A percentile compares a stretch with the other conserved stretches of the same genome.
Evolutionary conservation across 2,329 filamentous ascomycete genomes (phyloP).

Genomic region (Venturia oleaginea): DNA sequence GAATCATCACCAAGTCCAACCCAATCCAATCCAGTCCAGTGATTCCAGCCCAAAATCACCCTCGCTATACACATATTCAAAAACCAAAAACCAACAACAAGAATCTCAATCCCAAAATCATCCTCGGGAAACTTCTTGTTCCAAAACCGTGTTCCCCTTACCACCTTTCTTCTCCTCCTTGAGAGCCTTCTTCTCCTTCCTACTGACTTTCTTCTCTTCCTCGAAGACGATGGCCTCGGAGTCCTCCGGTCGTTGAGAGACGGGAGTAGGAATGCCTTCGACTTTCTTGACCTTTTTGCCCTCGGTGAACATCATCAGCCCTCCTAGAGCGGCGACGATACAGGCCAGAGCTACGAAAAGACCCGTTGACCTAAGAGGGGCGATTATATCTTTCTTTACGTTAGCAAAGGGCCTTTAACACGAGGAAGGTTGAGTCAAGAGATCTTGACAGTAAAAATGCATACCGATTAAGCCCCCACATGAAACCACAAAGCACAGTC

Average conservation of each 20-base stretch:
- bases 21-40: no score
- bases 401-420: neutral
- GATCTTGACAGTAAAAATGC: no score
- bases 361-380: slow-evolving; percentile 72
- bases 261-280: slow-evolving; percentile 48
- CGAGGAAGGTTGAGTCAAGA: no score
- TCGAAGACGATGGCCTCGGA: neutral
- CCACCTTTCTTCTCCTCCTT: neutral
- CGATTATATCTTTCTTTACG: slow-evolving; percentile 43
- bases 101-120: neutral
- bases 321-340: slow-evolving; percentile 57
- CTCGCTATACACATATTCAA: neutral
- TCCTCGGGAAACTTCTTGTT: neutral
- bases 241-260: neutral
- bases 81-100: neutral
- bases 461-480: slow-evolving; percentile 67
- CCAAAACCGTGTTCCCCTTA: neutral
- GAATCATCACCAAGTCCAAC: neutral
- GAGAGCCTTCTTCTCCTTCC: neutral
- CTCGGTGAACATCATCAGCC: slow-evolving; percentile 61
- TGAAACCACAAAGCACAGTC: slow-evolving; percentile 61
- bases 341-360: slow-evolving; percentile 69
- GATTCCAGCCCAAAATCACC: neutral
- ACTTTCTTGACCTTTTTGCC: slow-evolving; percentile 57
- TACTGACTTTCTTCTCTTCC: neutral